Evolutionary conservation across 2,329 filamentous ascomycete genomes (phyloP).

Genomic region (Fusarium sp.): DNA sequence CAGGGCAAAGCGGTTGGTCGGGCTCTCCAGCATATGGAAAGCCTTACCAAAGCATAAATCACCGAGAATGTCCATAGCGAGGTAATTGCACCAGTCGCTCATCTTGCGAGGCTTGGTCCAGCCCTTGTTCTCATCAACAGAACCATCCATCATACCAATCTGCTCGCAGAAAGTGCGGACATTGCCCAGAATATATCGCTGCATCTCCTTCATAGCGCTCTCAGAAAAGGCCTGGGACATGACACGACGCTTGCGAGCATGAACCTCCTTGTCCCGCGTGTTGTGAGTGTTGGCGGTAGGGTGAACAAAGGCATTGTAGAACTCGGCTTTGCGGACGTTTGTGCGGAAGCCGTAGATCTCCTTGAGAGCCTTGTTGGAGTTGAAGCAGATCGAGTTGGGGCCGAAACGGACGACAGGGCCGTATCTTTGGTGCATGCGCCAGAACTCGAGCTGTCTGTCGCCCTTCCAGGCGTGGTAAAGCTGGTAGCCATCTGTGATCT

Average conservation of each 20-base stretch:
- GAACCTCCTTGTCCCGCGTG: constrained; percentile 74
- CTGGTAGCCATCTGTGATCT: constrained; percentile 73
- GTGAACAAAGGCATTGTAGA: constrained; percentile 80
- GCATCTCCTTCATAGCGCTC: constrained; percentile 74
- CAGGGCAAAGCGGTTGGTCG: constrained; percentile 75
- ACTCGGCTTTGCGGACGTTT: constrained; percentile 76
- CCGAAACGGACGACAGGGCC: constrained; percentile 82
- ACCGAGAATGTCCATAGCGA: constrained; percentile 73
- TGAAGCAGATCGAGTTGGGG: constrained; percentile 83
- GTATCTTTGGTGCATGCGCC: constrained; percentile 77
- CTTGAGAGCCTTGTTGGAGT: constrained; percentile 76
- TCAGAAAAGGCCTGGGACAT: constrained; percentile 80
- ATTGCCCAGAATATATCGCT: constrained; percentile 74
- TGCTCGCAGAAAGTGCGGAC: constrained; percentile 75
- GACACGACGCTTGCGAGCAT: constrained; percentile 78
- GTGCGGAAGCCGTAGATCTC: constrained; percentile 74
- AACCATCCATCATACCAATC: constrained; percentile 60
- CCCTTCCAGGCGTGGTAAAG: constrained; percentile 82
- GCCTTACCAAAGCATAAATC: constrained; percentile 73
- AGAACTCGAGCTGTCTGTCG: constrained; percentile 79
- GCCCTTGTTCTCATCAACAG: constrained; percentile 64
- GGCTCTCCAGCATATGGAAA: constrained; percentile 71
- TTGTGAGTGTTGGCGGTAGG: constrained; percentile 81
- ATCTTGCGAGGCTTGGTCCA: constrained; percentile 73
- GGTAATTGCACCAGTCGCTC: constrained; percentile 72